Conservation (phyloP, 2,329 filamentous ascomycete genomes). For the Phialophora verrucosa region DNA sequence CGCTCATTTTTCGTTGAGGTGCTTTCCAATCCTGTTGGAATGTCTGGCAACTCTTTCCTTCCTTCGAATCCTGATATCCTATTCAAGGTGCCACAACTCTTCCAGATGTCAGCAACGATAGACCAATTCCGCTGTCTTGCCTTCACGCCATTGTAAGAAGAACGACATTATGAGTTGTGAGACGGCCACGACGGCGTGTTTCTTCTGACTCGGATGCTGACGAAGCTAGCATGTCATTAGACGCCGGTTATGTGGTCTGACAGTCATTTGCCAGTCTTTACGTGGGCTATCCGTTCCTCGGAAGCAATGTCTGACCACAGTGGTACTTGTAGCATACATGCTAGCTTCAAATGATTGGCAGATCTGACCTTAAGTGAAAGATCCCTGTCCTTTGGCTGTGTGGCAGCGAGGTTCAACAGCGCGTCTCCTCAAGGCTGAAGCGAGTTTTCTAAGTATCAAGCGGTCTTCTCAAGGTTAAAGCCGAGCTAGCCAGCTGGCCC, state of each 20-base stretch:
- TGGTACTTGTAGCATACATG: no score
- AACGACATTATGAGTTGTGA: neutral
- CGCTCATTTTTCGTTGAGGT: neutral
- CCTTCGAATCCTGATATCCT: neutral
- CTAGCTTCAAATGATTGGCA: neutral
- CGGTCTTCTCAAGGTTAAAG: neutral
- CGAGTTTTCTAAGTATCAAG: no score
- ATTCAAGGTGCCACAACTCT: neutral
- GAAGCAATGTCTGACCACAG: neutral
- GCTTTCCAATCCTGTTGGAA: neutral
- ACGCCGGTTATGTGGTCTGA: neutral
- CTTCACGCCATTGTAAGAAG: neutral
- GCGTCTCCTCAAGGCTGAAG: neutral
- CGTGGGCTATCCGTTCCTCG: neutral
- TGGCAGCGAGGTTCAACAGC: neutral
- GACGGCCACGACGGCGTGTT: neutral
- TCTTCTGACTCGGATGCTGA: neutral
- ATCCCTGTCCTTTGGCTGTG: neutral
- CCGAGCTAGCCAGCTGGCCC: neutral
- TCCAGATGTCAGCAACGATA: neutral
- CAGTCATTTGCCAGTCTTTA: no score
- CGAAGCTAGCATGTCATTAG: neutral
- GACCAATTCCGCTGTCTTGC: neutral
- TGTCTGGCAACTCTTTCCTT: neutral
- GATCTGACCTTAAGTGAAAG: neutral